phyloP scores from a whole-genome alignment of 495 filamentous ascomycete species.

The Cairneyella variabilis region DNA sequence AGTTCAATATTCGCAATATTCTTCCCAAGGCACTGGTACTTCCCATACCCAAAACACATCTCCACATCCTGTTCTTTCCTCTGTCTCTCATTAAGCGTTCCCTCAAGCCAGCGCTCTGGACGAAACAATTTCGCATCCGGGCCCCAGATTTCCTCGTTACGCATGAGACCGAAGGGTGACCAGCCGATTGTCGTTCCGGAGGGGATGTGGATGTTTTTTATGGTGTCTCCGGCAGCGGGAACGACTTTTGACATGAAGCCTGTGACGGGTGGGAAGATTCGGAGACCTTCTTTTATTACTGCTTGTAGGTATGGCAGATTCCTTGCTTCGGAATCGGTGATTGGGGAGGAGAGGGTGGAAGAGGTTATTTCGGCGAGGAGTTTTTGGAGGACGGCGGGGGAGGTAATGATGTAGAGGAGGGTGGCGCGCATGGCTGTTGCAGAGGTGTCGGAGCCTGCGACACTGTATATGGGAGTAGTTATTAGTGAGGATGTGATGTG shows the following conservation, averaged over 20 bases:
- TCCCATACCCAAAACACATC: constrained; percentile 40
- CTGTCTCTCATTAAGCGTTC: constrained; percentile 21
- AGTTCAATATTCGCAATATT: constrained; percentile 42
- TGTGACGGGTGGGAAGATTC: constrained; percentile 37
- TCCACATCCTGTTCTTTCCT: constrained; percentile 35
- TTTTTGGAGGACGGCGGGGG: constrained; percentile 40
- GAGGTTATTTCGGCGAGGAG: constrained; percentile 54
- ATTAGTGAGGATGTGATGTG: neutral
- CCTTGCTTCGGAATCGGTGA: constrained; percentile 37
- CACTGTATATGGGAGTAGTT: constrained; percentile 1
- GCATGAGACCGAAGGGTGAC: constrained; percentile 25
- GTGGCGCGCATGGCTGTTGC: constrained; percentile 54
- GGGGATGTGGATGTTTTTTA: constrained; percentile 51
- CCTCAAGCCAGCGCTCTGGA: constrained; percentile 51
- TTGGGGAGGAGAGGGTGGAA: constrained; percentile 30
- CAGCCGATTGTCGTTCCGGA: constrained; percentile 52
- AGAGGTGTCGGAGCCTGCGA: constrained; percentile 61
- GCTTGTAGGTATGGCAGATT: constrained; percentile 48
- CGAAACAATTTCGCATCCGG: constrained; percentile 41
- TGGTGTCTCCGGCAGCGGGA: constrained; percentile 46
- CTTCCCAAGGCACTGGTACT: constrained; percentile 43
- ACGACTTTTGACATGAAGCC: constrained; percentile 39
- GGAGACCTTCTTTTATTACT: constrained; percentile 48
- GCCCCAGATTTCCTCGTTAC: constrained; percentile 37
- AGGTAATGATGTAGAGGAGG: constrained; percentile 47